Evolutionary conservation across 768 basidiomycete species (phyloP).

Genomic region (Hemileccinum impolitum): DNA sequence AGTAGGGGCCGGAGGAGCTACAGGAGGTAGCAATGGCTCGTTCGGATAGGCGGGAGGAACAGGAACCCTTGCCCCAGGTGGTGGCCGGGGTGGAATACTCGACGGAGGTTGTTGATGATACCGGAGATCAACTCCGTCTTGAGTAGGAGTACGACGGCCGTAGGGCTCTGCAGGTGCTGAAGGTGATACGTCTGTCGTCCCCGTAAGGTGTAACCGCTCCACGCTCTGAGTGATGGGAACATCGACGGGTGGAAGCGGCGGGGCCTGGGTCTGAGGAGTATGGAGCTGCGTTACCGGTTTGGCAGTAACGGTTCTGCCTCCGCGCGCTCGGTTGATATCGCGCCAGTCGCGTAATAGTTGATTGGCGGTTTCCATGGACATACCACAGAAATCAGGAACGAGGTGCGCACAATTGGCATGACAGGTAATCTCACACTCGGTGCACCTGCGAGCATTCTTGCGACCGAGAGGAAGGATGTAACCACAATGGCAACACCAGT

Average conservation of each 20-base stretch:
- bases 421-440: conserved; percentile 94
- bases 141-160: conserved; percentile 24
- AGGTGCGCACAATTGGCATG: conserved; percentile 97
- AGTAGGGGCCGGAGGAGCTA: conserved; percentile 6
- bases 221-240: conserved; percentile 35
- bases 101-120: conserved; percentile 36
- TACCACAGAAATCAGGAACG: conserved; percentile 98
- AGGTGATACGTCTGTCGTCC: conserved; percentile 36
- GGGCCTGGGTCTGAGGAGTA: conserved; percentile 31
- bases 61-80: conserved; percentile 38
- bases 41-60: conserved; percentile 35
- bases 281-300: conserved; percentile 34
- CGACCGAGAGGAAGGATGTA: conserved; percentile 96
- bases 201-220: conserved; percentile 46
- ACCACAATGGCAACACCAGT: conserved; percentile 99
- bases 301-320: conserved; percentile 38
- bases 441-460: conserved; percentile 94
- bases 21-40: conserved; percentile 30
- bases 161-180: conserved; percentile 19
- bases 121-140: conserved; percentile 41
- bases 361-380: conserved; percentile 99
- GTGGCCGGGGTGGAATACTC: conserved; percentile 33
- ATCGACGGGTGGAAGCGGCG: conserved; percentile 31
- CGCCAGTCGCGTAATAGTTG: conserved; percentile 86
- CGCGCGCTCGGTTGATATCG: conserved; percentile 78